These are phyloP conservation scores for Geotrichum klebahnii DNA, from an alignment of 1,139 yeast species.

Conservation along the genomic window DNA sequence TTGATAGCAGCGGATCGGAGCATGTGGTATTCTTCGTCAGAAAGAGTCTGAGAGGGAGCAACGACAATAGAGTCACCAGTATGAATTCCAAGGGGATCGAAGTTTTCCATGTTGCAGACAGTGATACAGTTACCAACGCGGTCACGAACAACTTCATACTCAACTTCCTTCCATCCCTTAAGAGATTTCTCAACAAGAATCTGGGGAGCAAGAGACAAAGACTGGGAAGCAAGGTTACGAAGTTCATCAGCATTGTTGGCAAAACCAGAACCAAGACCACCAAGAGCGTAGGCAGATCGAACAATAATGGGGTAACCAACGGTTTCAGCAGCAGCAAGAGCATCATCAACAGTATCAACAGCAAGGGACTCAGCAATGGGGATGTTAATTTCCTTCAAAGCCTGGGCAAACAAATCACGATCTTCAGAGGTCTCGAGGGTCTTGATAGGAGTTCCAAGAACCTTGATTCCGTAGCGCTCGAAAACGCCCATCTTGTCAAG, in stretches of 20 bases:
- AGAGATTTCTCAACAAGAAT: slow-evolving; percentile 90
- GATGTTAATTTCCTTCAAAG: slow-evolving; percentile 85
- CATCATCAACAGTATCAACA: slow-evolving; percentile 89
- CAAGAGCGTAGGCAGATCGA: slow-evolving; percentile 94
- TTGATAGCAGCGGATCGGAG: slow-evolving; percentile 96
- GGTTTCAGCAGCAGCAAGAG: slow-evolving; percentile 75
- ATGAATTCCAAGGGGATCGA: slow-evolving; percentile 97
- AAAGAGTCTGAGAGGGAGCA: slow-evolving; percentile 96
- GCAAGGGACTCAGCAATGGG: slow-evolving; percentile 97
- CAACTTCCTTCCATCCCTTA: slow-evolving; percentile 99
- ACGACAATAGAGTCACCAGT: slow-evolving; percentile 99
- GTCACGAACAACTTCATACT: slow-evolving; percentile 97
- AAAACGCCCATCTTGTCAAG: slow-evolving; percentile 91
- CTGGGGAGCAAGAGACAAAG: slow-evolving; percentile 87
- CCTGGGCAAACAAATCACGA: slow-evolving; percentile 92
- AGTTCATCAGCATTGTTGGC: slow-evolving; percentile 80
- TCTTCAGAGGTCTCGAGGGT: slow-evolving; percentile 96
- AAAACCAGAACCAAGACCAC: slow-evolving; percentile 98
- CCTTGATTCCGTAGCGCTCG: slow-evolving; percentile 86
- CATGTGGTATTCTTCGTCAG: slow-evolving; percentile 98
- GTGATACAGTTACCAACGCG: slow-evolving; percentile 97
- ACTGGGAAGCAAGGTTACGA: slow-evolving; percentile 80
- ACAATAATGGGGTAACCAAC: slow-evolving; percentile 97
- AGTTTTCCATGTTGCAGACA: slow-evolving; percentile 98
- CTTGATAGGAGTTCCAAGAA: slow-evolving; percentile 92